phyloP scores from a whole-genome alignment of 805 yeast genomes.

The Diddensiella caesifluorescens region DNA sequence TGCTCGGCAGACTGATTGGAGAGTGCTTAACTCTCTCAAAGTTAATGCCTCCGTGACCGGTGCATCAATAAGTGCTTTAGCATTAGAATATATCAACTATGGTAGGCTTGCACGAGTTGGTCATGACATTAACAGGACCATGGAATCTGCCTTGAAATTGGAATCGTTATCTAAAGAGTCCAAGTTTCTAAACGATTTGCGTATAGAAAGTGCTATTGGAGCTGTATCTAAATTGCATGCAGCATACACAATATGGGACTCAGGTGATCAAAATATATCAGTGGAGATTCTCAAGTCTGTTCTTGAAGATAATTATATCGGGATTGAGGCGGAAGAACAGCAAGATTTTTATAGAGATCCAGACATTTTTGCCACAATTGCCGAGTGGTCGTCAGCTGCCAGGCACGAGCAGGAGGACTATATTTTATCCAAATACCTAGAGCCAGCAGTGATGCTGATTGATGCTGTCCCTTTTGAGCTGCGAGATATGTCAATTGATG shows the following conservation, averaged over 20 bases:
- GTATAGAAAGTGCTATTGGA: slow-evolving; percentile 1
- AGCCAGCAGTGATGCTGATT: slow-evolving; percentile 35
- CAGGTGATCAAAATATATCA: slow-evolving; percentile 52
- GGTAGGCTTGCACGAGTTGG: slow-evolving; percentile 18
- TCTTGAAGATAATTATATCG: not conserved
- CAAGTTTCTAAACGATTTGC: not conserved
- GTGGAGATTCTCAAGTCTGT: slow-evolving; percentile 47
- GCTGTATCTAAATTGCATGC: slow-evolving; percentile 40
- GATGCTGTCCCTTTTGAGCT: not conserved
- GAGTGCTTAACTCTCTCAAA: not conserved
- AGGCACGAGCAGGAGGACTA: slow-evolving; percentile 58
- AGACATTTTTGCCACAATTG: slow-evolving; percentile 24
- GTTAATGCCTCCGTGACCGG: slow-evolving; percentile 4
- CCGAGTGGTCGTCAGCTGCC: slow-evolving; percentile 68
- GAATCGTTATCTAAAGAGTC: slow-evolving; percentile 10
- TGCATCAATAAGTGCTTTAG: not conserved
- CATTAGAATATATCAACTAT: slow-evolving; percentile 9
- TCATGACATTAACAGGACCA: slow-evolving; percentile 23
- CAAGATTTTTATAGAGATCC: slow-evolving; percentile 8
- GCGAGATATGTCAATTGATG: slow-evolving; percentile 18
- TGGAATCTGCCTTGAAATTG: slow-evolving; percentile 23
- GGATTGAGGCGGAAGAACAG: not conserved
- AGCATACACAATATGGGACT: slow-evolving; percentile 63
- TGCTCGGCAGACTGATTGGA: slow-evolving; percentile 14
- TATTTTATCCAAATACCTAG: slow-evolving; percentile 54